A percentile compares a stretch with the other conserved stretches of the same genome.
These are phyloP conservation scores for Debaryomyces nepalensis DNA, from an alignment of 1,139 yeast genomes.

Conservation along the genomic window DNA sequence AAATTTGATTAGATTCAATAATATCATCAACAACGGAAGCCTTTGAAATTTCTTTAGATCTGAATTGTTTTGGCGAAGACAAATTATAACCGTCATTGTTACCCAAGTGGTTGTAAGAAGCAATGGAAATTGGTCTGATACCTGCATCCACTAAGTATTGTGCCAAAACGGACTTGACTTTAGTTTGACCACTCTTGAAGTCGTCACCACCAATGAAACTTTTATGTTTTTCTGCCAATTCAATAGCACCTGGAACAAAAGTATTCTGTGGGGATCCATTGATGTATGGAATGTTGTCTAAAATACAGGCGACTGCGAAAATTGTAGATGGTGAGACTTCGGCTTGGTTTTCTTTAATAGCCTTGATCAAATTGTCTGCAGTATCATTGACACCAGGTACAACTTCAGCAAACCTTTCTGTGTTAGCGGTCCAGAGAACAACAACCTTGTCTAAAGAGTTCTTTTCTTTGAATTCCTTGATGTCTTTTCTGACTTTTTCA, in stretches of 20 bases:
- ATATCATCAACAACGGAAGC: conserved; percentile 93
- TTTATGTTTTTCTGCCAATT: conserved; percentile 78
- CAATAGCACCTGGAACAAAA: conserved; percentile 92
- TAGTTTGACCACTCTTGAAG: conserved; percentile 96
- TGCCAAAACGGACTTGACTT: conserved; percentile 91
- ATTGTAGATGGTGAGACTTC: conserved; percentile 92
- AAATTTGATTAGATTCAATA: conserved; percentile 83
- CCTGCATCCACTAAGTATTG: conserved; percentile 97
- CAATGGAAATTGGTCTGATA: conserved; percentile 90
- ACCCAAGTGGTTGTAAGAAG: conserved; percentile 95
- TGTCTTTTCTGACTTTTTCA: conserved; percentile 83
- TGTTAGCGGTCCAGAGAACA: conserved; percentile 96
- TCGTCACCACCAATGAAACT: conserved; percentile 96
- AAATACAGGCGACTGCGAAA: conserved; percentile 90
- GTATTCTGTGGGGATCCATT: conserved; percentile 98
- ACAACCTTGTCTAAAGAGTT: conserved; percentile 84
- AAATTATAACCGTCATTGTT: conserved; percentile 95
- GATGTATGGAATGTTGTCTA: conserved; percentile 87
- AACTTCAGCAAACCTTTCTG: conserved; percentile 88
- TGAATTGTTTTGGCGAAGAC: conserved; percentile 90
- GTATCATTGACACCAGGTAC: conserved; percentile 85
- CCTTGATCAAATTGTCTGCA: conserved; percentile 72
- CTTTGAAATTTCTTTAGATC: conserved; percentile 94
- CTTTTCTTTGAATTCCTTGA: conserved; percentile 72
- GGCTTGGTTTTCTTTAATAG: conserved; percentile 77